Evolutionary conservation across 768 basidiomycete species (phyloP), one percentile per base, ranked within the genome.

Genomic region (Leucocoprinus leucothites): DNA sequence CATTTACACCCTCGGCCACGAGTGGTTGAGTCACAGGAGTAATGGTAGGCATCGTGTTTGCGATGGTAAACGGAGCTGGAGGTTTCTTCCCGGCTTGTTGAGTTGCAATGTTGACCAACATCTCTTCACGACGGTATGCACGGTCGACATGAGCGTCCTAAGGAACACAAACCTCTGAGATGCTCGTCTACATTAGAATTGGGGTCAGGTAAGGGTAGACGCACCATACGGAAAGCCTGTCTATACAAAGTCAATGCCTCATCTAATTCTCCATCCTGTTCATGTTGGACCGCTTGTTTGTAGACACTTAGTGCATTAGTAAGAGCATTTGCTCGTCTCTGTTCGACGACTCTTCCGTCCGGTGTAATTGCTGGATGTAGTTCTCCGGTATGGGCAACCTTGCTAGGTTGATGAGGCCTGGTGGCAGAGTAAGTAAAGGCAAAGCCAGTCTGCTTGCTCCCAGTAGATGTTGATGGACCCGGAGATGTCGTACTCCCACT

Each of bases 231-330:
- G 67, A 94, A 94, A 1, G 91, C 91, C 58, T 82, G 81, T 9
- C 91, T 84, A 63, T 96, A 97, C 7, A 93, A 70, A 22, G 69
- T 64, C 9, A 94, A 69, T 9, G 94, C 94, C 31, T 87, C 82
- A 59, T 94, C 88, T 47, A 92, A 73, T 57, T 87, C 73, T 36
- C 91, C 84, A 42, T 70, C 71, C 64, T 91, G 87, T 67, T 97
- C 94, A 44, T 80, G 75, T 36, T 82, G 75, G 26, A 93, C 78
- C 8, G 94, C 94, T 18, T 71, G 75, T 25, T 79, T 70, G 67
- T 96, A 97, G 11, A 85, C 61, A 8, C 79, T 78, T 43, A 92
- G 71, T 3, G 91, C 90, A 45, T 65, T 71, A 41, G 66, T 63
- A 25, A 82, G 71, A 8, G 65, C 68, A 31, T 74, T 73, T 49